These are phyloP conservation scores for Alternaria sp. DNA, from an alignment of 2,329 filamentous ascomycete genomes.

Conservation along the genomic window DNA sequence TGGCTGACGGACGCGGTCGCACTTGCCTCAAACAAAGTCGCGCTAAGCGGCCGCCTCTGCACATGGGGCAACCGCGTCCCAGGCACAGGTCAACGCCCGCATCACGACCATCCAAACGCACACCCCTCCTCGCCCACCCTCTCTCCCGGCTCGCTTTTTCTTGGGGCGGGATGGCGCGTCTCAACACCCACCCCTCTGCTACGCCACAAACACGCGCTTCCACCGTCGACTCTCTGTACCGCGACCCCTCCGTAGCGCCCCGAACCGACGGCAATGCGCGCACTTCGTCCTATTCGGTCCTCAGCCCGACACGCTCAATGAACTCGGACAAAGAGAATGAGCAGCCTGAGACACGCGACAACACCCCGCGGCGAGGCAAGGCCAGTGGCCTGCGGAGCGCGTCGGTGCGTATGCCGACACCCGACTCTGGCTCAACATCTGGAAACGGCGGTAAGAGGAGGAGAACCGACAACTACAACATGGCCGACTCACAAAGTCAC, in stretches of 20 bases:
- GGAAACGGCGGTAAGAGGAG: slow-evolving; percentile 54
- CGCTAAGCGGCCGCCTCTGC: slow-evolving; percentile 24
- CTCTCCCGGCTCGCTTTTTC: neutral
- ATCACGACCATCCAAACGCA: slow-evolving; percentile 1
- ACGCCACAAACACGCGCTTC: slow-evolving; percentile 43
- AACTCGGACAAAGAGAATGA: slow-evolving; percentile 59
- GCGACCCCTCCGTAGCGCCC: slow-evolving; percentile 47
- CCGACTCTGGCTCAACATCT: slow-evolving; percentile 47
- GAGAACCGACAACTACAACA: slow-evolving; percentile 51
- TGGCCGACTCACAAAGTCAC: slow-evolving; percentile 14
- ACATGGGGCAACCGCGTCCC: slow-evolving; percentile 24
- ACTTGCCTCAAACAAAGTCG: slow-evolving; percentile 25
- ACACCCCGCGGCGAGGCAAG: slow-evolving; percentile 49
- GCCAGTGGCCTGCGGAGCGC: slow-evolving; percentile 53
- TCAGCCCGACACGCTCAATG: slow-evolving; percentile 42
- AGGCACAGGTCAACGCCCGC: slow-evolving; percentile 3
- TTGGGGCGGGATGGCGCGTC: slow-evolving; percentile 45
- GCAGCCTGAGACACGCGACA: slow-evolving; percentile 36
- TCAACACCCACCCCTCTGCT: slow-evolving; percentile 46
- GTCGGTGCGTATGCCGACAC: slow-evolving; percentile 48
- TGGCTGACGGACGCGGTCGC: slow-evolving; percentile 30
- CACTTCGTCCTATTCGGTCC: slow-evolving; percentile 42
- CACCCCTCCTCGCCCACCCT: neutral
- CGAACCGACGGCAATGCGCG: slow-evolving; percentile 26
- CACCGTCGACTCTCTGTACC: slow-evolving; percentile 48